phyloP scores from a whole-genome alignment of 2,329 filamentous ascomycete species.

The Talaromyces albobiverticillius region DNA sequence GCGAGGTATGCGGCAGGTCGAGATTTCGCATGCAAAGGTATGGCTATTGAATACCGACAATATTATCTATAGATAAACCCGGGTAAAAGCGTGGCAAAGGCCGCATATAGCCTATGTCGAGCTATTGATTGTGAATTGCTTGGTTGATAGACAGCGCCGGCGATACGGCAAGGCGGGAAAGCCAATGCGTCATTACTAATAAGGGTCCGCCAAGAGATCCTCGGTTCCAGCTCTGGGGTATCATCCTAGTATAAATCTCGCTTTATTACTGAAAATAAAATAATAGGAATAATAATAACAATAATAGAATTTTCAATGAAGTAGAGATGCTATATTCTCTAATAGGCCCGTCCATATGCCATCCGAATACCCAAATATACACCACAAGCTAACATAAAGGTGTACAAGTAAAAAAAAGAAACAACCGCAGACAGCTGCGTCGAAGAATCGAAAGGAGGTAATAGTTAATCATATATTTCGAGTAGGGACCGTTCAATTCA shows the following conservation, averaged over 20 bases:
- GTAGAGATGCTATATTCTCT: background rate
- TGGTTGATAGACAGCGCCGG: background rate
- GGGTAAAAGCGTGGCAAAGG: background rate
- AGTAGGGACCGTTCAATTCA: background rate
- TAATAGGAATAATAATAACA: background rate
- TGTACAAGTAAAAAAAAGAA: background rate
- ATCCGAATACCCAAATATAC: background rate
- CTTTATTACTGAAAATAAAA: too few species aligned
- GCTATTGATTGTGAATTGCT: background rate
- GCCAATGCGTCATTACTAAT: constrained; percentile 7
- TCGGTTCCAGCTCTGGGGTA: background rate
- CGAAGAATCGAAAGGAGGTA: background rate
- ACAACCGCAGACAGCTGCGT: background rate
- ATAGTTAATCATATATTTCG: background rate
- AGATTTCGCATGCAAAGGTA: background rate
- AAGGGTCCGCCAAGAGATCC: background rate
- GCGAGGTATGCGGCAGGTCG: background rate
- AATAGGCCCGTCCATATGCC: background rate
- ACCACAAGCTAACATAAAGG: background rate
- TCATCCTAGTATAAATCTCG: too few species aligned
- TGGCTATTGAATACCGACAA: background rate
- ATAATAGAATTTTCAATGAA: background rate
- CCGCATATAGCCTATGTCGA: background rate
- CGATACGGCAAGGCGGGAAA: constrained; percentile 5
- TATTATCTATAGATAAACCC: background rate